Evolutionary conservation across 192 early-diverging fungal species (phyloP), one percentile per base, ranked within the genome.

Genomic region (Rhizoclosmatium globosum): DNA sequence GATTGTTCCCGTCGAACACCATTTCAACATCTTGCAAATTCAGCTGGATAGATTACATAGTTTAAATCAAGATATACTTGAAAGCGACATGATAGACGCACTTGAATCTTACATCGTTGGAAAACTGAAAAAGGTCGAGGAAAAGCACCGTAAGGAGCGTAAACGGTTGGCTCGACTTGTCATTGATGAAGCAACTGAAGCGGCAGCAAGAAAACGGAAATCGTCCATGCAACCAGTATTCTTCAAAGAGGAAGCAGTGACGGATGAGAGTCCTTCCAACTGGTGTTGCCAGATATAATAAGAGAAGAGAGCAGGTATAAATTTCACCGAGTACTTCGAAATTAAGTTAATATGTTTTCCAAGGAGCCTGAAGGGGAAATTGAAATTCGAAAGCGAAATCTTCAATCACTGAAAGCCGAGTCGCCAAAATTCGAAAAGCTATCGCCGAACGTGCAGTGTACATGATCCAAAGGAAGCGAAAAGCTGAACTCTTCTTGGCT

Each of bases 381-480:
- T 7, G 60, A 62, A 62, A 62, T 21, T 45, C 61, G 47, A 66
- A 59, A 48, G 11, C 46, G 2, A 43, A 76, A 76, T 43, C 50
- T 80, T 47, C 19, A 56, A 17, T 11, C 13, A 13, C 50, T 80
- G 41, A 44, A 64, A 53, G 64, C 71, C 45, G 72, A 44, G 72
- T 75, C 15, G 23, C 64, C 3, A 80, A 80, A 48, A 80, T 80
- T 68, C 64, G 71, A n/a, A 69, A 67, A 39, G 38, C 71, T 3
- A 66, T 80, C 23, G 79, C 79, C 19, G 71, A 74, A 60, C 7
- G 70, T 41, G 44, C 15, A 31, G 47, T 13, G 17, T 61, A 11
- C n/a, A 7, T 15, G 9, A 68, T 68, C 17, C 4, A 21, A 11
- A 7, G 41, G n/a, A 23, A 47, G 38, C 17, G 53, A 76, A 31